A percentile compares a stretch with the other conserved stretches of the same genome.
These are phyloP conservation scores for Leccinum uliginosum DNA, from an alignment of 768 basidiomycete species.

Conservation along the genomic window DNA sequence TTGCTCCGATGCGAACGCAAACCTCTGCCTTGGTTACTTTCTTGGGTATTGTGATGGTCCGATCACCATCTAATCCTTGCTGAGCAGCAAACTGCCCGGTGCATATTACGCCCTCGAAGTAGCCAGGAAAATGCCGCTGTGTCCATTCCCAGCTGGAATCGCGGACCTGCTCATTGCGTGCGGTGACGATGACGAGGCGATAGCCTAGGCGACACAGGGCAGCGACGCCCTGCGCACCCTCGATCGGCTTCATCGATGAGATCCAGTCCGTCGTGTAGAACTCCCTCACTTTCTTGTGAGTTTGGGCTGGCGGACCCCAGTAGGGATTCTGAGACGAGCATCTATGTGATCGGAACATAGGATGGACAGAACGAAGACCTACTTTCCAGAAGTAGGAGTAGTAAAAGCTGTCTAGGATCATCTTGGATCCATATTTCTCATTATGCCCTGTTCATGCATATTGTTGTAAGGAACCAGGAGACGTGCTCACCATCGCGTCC, in stretches of 20 bases:
- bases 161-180: conserved; percentile 52
- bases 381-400: conserved; percentile 82
- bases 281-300: conserved; percentile 52
- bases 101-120: conserved; percentile 61
- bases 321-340: conserved; percentile 37
- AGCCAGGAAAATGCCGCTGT: conserved; percentile 57
- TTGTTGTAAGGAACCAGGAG: not conserved
- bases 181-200: conserved; percentile 70
- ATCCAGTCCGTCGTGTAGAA: conserved; percentile 55
- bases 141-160: conserved; percentile 66
- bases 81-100: conserved; percentile 66
- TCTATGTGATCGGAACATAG: not conserved
- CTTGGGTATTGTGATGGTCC: conserved; percentile 39
- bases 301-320: conserved; percentile 61
- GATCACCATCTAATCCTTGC: conserved; percentile 27
- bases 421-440: conserved; percentile 46
- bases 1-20: conserved; percentile 58
- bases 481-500: too few relatives aligned
- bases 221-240: conserved; percentile 57
- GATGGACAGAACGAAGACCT: not conserved
- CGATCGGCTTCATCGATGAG: conserved; percentile 45
- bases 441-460: conserved; percentile 56
- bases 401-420: conserved; percentile 54
- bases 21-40: conserved; percentile 72
- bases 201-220: conserved; percentile 60